Conservation (phyloP, 176 grass and related monocot genomes). For the Phyllostachys edulis region DNA sequence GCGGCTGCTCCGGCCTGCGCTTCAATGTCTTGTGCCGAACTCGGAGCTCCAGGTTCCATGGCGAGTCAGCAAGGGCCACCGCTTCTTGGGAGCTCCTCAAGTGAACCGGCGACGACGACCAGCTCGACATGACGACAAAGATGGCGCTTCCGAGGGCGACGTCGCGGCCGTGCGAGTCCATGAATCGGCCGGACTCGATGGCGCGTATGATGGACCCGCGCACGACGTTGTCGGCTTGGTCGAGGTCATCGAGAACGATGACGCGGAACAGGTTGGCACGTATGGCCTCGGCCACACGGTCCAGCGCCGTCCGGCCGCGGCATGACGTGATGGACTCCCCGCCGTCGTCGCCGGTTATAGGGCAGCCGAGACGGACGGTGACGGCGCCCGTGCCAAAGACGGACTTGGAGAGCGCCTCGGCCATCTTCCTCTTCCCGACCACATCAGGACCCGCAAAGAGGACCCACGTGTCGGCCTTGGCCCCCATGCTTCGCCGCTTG, state of each 20-base stretch:
- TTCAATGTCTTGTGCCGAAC: slow-evolving; percentile 25
- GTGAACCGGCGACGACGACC: slow-evolving; percentile 30
- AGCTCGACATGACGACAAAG: slow-evolving; percentile 52
- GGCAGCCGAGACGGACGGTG: slow-evolving; percentile 37
- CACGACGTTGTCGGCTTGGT: slow-evolving; percentile 50
- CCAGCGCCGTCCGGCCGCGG: slow-evolving; percentile 52
- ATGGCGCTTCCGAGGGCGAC: slow-evolving; percentile 54
- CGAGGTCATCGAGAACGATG: slow-evolving; percentile 71
- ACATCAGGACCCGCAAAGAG: slow-evolving; percentile 59
- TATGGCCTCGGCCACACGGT: slow-evolving; percentile 54
- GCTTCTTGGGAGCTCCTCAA: slow-evolving; percentile 12
- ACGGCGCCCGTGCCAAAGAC: slow-evolving; percentile 39
- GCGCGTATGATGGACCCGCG: slow-evolving; percentile 43
- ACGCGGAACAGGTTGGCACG: slow-evolving; percentile 56
- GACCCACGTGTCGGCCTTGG: slow-evolving; percentile 56
- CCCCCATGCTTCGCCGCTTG: slow-evolving; percentile 20
- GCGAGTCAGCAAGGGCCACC: neutral
- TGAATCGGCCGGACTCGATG: slow-evolving; percentile 55
- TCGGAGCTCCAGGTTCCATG: slow-evolving; percentile 57
- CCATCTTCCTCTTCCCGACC: slow-evolving; percentile 74
- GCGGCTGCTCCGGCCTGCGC: slow-evolving; percentile 32
- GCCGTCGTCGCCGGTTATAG: neutral
- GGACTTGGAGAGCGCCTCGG: slow-evolving; percentile 50
- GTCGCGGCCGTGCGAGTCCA: slow-evolving; percentile 62
- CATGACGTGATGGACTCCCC: slow-evolving; percentile 30